phyloP scores from a whole-genome alignment of 306 rosid species.

The Carpinus viminea region DNA sequence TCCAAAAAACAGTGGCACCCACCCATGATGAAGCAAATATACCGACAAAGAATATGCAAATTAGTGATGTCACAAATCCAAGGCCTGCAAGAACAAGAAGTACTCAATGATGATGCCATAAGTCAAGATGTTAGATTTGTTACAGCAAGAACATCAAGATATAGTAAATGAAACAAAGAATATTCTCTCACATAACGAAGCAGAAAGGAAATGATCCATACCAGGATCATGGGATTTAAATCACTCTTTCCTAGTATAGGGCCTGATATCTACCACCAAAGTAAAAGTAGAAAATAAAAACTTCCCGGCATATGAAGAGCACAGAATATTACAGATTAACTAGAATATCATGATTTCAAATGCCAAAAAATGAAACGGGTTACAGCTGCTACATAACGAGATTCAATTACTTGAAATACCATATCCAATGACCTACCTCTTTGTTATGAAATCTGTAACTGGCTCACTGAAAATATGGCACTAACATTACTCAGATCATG shows the following conservation, averaged over 20 bases:
- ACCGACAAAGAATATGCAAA: constrained; percentile 42
- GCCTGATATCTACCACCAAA: neutral
- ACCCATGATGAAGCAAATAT: constrained; percentile 60
- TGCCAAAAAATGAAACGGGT: neutral
- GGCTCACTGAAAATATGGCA: neutral
- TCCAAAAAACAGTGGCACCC: constrained; percentile 56
- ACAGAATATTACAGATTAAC: neutral
- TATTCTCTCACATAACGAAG: neutral
- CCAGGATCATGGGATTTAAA: neutral
- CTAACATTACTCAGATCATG: neutral
- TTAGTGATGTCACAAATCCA: constrained; percentile 49
- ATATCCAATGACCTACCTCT: neutral
- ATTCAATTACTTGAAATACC: constrained; percentile 2
- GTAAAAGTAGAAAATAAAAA: neutral
- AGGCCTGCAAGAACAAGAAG: constrained; percentile 43
- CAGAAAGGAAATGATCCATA: neutral
- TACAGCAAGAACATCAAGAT: neutral
- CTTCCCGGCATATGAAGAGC: neutral
- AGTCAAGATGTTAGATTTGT: neutral
- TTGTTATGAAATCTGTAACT: neutral
- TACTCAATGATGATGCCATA: neutral
- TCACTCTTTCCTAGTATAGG: neutral
- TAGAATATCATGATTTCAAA: neutral
- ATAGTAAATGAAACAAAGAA: neutral
- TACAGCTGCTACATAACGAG: neutral